A percentile compares a stretch with the other conserved stretches of the same genome.
Conservation (phyloP, 2,329 filamentous ascomycete genomes). For the Fusarium pilosicola region DNA sequence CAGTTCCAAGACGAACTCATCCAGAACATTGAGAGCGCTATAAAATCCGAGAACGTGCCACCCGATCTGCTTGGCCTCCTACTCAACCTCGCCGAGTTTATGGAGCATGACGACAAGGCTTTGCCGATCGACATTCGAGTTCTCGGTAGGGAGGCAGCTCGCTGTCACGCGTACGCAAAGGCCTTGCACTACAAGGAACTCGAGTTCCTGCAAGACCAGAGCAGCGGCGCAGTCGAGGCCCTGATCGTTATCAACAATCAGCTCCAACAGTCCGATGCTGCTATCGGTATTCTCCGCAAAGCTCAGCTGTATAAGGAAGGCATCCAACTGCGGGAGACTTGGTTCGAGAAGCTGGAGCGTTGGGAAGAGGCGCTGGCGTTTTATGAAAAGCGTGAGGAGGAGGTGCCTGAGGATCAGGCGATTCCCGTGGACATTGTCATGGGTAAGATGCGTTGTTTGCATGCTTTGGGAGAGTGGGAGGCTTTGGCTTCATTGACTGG, state of each 20-base stretch:
- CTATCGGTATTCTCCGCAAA: conserved; percentile 96
- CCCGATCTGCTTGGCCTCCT: conserved; percentile 94
- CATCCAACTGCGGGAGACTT: conserved; percentile 95
- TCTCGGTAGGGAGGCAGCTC: conserved; percentile 91
- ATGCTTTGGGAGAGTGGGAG: conserved; percentile 98
- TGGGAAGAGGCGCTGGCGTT: conserved; percentile 97
- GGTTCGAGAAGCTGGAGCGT: conserved; percentile 97
- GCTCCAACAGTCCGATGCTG: conserved; percentile 96
- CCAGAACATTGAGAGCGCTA: conserved; percentile 91
- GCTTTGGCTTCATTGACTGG: conserved; percentile 87
- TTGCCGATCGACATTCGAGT: conserved; percentile 96
- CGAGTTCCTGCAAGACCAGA: conserved; percentile 97
- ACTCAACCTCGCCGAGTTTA: conserved; percentile 97
- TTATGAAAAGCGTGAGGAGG: conserved; percentile 85
- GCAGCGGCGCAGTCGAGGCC: conserved; percentile 92
- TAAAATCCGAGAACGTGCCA: conserved; percentile 94
- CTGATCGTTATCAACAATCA: conserved; percentile 99
- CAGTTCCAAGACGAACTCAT: conserved; percentile 98
- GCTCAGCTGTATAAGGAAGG: conserved; percentile 93
- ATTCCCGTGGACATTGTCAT: conserved; percentile 93
- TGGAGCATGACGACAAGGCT: conserved; percentile 99
- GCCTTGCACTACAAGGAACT: conserved; percentile 98
- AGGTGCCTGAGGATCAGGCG: conserved; percentile 66
- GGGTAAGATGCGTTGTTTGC: conserved; percentile 99
- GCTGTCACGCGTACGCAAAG: conserved; percentile 98